Percentiles rank a stretch among this genome's conserved stretches.
Conservation (phyloP, 139 green algal species). For the Tetraselmis chui region DNA sequence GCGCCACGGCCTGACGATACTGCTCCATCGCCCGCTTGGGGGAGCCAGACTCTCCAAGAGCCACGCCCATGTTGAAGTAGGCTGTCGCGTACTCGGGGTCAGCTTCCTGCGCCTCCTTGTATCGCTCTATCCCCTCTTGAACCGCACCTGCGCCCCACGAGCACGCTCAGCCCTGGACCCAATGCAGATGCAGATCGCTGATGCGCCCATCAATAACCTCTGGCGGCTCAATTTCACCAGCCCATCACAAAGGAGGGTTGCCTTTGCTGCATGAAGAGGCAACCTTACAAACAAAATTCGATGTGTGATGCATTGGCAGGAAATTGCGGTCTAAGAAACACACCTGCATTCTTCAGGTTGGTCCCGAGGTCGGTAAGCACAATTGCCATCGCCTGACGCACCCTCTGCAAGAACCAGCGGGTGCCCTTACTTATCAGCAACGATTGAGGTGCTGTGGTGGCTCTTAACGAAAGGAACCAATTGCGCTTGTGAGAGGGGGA, state of each 20-base stretch:
- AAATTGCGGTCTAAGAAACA: too few relatives aligned
- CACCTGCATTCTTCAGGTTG: constrained; percentile 52
- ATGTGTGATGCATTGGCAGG: too few relatives aligned
- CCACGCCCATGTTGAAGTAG: constrained; percentile 71
- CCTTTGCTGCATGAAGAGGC: too few relatives aligned
- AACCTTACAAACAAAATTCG: too few relatives aligned
- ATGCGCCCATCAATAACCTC: neutral
- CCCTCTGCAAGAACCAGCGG: neutral
- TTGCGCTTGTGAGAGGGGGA: too few relatives aligned
- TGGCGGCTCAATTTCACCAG: constrained; percentile 1
- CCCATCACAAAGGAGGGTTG: neutral
- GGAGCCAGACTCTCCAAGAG: constrained; percentile 22
- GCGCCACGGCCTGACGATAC: constrained; percentile 37
- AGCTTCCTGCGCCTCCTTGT: constrained; percentile 24
- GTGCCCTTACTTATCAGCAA: neutral
- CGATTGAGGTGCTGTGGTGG: neutral
- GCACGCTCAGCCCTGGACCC: constrained; percentile 2
- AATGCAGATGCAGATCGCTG: neutral
- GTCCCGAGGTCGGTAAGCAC: constrained; percentile 84
- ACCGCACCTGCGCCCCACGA: constrained; percentile 1
- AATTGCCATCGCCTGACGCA: constrained; percentile 53
- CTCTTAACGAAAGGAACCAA: too few relatives aligned
- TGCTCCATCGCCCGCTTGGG: constrained; percentile 21
- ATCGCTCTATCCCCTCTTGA: constrained; percentile 36
- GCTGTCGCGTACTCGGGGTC: constrained; percentile 28